Evolutionary conservation across 192 early-diverging fungal genomes (phyloP), one percentile per base, ranked within the genome.

Genomic region (Phycomyces nitens): DNA sequence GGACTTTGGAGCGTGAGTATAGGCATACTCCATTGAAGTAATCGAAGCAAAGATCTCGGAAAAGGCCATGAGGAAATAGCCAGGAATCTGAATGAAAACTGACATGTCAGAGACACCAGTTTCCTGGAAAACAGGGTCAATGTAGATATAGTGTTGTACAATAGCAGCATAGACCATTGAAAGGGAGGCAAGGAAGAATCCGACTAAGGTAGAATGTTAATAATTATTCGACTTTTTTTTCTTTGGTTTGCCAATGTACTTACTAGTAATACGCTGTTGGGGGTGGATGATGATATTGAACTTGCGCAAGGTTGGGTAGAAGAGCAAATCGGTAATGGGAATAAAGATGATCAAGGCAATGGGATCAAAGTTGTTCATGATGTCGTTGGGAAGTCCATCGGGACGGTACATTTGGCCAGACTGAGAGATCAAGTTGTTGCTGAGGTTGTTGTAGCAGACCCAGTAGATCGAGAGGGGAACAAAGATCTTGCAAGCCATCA

Each of bases 21-120:
- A 87, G 9, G 86, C 82, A 53, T 81, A 87, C 75, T 87, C 86
- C 55, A 87, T 79, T n/a, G 82, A 82, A 3, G 86, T 86, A 44
- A 86, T 79, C 18, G 80, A 84, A 11, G 84, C 82, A 60, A 87
- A 80, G 53, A 85, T 80, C 66, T 87, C 82, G 5, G 80, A 66
- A 15, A 83, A 73, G 3, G 83, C 83, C 23, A 87, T 71, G 8
- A 87, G 66, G 5, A 82, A 44, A 61, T 87, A 87, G 11, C 69
- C 71, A 15, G 85, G 85, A 20, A 84, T 70, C 60, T 87, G 85
- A 4, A 82, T 53, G 11, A 66, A 80, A 3, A 84, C 82, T 1
- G 76, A 79, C 22, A 87, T 72, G 39, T 58, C 70, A 38, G 70
- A 68, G 14, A 22, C 14, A 15, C 61, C 74, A 10, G 82, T 68